Evolutionary conservation across 352 stramenopile genomes (phyloP).

Genomic region (Phytophthora idaei): DNA sequence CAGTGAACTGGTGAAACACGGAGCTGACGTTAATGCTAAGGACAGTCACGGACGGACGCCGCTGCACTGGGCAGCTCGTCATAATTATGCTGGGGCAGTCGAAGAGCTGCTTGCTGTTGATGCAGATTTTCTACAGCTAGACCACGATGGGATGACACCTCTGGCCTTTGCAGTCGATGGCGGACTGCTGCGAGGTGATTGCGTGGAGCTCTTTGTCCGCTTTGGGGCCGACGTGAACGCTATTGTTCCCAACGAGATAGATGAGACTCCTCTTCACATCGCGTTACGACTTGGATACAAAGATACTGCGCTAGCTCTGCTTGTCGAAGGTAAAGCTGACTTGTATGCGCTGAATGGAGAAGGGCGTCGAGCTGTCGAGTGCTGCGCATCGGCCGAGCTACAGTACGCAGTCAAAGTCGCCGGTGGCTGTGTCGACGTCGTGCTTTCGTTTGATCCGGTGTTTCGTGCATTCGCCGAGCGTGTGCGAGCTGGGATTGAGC

Average conservation of each 20-base stretch:
- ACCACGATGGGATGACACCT: conserved; percentile 69
- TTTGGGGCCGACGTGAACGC: conserved; percentile 59
- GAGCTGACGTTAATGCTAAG: conserved; percentile 64
- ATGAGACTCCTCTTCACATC: conserved; percentile 78
- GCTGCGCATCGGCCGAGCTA: conserved; percentile 73
- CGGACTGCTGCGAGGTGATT: conserved; percentile 48
- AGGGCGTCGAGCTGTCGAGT: conserved; percentile 68
- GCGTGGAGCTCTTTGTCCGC: conserved; percentile 61
- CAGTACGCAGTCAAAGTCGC: conserved; percentile 81
- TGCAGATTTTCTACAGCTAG: conserved; percentile 57
- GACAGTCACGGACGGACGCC: conserved; percentile 66
- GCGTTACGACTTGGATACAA: conserved; percentile 64
- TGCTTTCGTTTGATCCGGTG: conserved; percentile 78
- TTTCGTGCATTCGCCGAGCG: conserved; percentile 67
- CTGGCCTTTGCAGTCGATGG: conserved; percentile 68
- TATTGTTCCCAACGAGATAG: conserved; percentile 48
- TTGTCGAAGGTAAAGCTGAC: conserved; percentile 61
- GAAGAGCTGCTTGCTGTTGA: conserved; percentile 54
- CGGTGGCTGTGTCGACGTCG: conserved; percentile 70
- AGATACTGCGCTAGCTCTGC: conserved; percentile 64
- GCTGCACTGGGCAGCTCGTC: conserved; percentile 78
- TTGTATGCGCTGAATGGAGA: conserved; percentile 59
- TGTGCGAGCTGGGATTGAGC: conserved; percentile 68
- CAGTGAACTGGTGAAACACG: conserved; percentile 46
- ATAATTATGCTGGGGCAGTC: conserved; percentile 67